Conservation (phyloP, 495 filamentous ascomycete genomes). For the Podospora australis region DNA sequence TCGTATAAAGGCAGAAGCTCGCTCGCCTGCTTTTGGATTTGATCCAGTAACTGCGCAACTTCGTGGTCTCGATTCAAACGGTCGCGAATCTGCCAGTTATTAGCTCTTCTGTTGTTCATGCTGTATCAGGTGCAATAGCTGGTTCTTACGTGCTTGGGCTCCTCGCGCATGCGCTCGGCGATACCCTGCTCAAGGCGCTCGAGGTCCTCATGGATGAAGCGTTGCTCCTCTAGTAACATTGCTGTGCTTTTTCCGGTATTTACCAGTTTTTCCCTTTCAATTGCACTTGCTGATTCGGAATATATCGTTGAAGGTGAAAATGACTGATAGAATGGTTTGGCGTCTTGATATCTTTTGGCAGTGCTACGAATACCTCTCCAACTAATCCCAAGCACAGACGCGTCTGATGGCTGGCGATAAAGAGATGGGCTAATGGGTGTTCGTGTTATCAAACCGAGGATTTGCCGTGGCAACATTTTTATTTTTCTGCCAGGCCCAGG, state of each 20-base stretch:
- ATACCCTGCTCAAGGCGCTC: constrained; percentile 92
- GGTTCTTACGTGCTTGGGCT: constrained; percentile 82
- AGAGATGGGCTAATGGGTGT: background rate
- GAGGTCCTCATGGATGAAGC: constrained; percentile 89
- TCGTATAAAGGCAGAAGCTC: constrained; percentile 79
- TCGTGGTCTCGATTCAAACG: constrained; percentile 85
- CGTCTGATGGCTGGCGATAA: background rate
- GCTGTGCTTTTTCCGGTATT: too few relatives aligned
- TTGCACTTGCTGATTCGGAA: too few relatives aligned
- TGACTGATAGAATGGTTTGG: too few relatives aligned
- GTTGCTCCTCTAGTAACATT: constrained; percentile 87
- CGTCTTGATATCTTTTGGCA: background rate
- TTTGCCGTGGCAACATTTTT: background rate
- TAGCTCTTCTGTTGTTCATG: too few relatives aligned
- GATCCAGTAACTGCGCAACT: constrained; percentile 74
- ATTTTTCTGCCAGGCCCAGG: background rate
- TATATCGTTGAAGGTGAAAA: too few relatives aligned
- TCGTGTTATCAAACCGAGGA: background rate
- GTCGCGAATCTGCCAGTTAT: constrained; percentile 70
- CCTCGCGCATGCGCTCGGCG: constrained; percentile 77
- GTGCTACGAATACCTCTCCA: constrained; percentile 2
- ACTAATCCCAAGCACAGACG: background rate
- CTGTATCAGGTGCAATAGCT: too few relatives aligned
- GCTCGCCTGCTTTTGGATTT: constrained; percentile 78
- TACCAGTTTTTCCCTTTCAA: too few relatives aligned